Evolutionary conservation across 306 rosid species (phyloP), one percentile per base, ranked within the genome.

Genomic region (Sindora glabra): DNA sequence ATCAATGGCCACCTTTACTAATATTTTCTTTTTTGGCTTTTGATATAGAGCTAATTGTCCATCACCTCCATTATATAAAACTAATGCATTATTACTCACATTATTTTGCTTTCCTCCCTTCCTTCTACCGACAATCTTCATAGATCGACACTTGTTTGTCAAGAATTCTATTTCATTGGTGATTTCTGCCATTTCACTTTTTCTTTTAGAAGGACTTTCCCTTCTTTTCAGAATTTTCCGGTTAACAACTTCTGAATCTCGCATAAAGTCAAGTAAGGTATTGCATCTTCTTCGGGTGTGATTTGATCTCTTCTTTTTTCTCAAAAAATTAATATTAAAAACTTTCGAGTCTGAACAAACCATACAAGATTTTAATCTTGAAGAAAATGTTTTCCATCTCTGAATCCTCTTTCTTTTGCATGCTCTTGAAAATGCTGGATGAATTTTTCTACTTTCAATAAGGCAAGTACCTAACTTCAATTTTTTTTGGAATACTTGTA

Each of bases 281-380:
- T n/a, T n/a, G n/a, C n/a, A 8, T 4, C 53, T 15, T 12, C 56
- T 49, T 1, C n/a, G 19, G 16, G 18, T 25, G 1, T 39, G 39
- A 37, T 41, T 60, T 23, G 81, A 76, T 36, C 81, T 69, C 32
- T 22, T 41, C 10, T 37, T 44, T 12, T 25, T 73, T 4, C 25
- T 9, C n/a, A n/a, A n/a, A n/a, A n/a, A n/a, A n/a, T n/a, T n/a
- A n/a, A n/a, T n/a, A n/a, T n/a, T n/a, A n/a, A n/a, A n/a, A n/a
- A n/a, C n/a, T n/a, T n/a, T n/a, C n/a, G n/a, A n/a, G 1, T 2
- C 19, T 12, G 10, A 42, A 54, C 29, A 13, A 22, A n/a, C 12
- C 3, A 25, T 14, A 10, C 36, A 23, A 18, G 33, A 25, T 4
- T 5, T 2, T 29, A 29, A 29, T 4, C 34, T 6, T 1, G 34